Conservation (phyloP, 129 eudicot species). For the Chrysanthemum seticuspe region DNA sequence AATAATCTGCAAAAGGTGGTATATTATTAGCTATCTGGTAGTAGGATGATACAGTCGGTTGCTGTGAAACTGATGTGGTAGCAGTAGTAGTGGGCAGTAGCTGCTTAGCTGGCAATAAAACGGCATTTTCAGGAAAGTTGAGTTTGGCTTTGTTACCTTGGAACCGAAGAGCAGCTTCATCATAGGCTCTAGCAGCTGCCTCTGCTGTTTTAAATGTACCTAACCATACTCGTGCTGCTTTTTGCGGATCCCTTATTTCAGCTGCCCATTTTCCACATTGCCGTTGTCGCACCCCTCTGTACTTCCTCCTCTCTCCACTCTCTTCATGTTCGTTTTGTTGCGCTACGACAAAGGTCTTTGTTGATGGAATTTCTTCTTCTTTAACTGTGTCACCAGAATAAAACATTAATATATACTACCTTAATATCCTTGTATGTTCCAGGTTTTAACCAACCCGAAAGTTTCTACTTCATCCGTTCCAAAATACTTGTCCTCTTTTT, state of each 20-base stretch:
- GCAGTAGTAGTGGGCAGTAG: constrained; percentile 22
- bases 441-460: not conserved
- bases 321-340: not conserved
- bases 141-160: constrained; percentile 86
- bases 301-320: constrained; percentile 39
- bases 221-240: constrained; percentile 84
- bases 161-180: constrained; percentile 81
- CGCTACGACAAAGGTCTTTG: not conserved
- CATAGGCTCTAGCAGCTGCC: constrained; percentile 85
- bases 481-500: too few species aligned
- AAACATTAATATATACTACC: not conserved
- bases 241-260: constrained; percentile 91
- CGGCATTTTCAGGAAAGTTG: constrained; percentile 86
- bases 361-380: constrained; percentile 30
- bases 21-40: too few species aligned
- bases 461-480: too few species aligned
- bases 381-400: constrained; percentile 22
- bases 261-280: constrained; percentile 99
- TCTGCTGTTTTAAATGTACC: constrained; percentile 90
- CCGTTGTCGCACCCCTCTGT: constrained; percentile 94
- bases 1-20: constrained; percentile 36
- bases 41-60: too few species aligned
- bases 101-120: constrained; percentile 28
- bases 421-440: not conserved
- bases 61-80: too few species aligned